Evolutionary conservation across 129 eudicot species (phyloP).

Genomic region (Escallonia rubra): DNA sequence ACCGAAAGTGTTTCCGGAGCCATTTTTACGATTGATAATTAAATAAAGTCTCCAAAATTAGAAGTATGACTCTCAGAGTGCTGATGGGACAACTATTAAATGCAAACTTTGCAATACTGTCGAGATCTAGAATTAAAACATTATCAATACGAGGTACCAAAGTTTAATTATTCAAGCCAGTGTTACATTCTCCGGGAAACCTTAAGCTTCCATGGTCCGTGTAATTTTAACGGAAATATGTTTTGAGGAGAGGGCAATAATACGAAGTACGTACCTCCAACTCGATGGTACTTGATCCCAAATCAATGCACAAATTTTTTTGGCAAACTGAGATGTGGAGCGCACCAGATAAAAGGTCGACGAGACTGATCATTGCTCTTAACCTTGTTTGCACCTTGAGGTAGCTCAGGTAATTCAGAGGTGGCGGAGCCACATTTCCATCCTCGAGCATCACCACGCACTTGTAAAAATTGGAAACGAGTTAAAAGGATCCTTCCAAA

Average conservation of each 20-base stretch:
- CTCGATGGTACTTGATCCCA: neutral
- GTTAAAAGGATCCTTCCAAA: neutral
- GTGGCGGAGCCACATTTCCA: neutral
- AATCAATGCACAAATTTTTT: neutral
- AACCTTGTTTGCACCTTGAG: neutral
- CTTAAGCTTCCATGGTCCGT: too few relatives aligned
- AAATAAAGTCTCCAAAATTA: too few relatives aligned
- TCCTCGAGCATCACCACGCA: neutral
- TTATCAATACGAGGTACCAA: too few relatives aligned
- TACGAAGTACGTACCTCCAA: conserved; percentile 5
- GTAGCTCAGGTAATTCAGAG: neutral
- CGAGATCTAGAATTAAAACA: too few relatives aligned
- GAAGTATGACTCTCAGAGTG: too few relatives aligned
- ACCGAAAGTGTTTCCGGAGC: too few relatives aligned
- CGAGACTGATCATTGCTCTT: neutral
- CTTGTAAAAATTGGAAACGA: neutral
- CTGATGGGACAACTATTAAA: too few relatives aligned
- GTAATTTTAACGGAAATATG: too few relatives aligned
- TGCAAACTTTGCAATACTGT: too few relatives aligned
- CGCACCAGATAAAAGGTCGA: neutral
- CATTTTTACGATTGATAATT: too few relatives aligned
- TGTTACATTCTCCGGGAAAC: too few relatives aligned
- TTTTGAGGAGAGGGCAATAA: neutral
- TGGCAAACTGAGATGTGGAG: conserved; percentile 2
- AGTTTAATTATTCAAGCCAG: too few relatives aligned